These are phyloP conservation scores for Sclerotinia sclerotiorum DNA, from an alignment of 2,329 filamentous ascomycete genomes.

Conservation along the genomic window DNA sequence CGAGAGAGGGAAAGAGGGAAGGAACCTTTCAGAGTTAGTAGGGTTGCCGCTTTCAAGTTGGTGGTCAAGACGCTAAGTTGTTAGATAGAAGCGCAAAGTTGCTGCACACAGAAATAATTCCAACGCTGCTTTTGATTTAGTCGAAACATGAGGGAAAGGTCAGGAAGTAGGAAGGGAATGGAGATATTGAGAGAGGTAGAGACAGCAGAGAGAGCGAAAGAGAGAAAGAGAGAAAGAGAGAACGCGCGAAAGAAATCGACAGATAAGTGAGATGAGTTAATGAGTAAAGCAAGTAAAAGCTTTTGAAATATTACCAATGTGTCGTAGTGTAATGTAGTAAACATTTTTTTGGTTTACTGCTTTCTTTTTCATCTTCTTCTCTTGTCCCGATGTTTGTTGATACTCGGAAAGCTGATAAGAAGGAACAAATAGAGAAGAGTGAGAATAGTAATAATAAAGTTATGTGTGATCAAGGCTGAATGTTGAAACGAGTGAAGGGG, in stretches of 20 bases:
- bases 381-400: not conserved
- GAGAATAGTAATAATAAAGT: not conserved
- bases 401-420: not conserved
- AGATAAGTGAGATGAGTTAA: not conserved
- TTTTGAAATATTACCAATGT: not conserved
- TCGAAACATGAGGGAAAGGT: not conserved
- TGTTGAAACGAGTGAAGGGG: slow-evolving; percentile 12
- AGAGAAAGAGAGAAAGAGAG: not conserved
- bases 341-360: not conserved
- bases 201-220: not conserved
- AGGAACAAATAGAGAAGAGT: slow-evolving; percentile 2
- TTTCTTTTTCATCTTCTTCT: not conserved
- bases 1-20: slow-evolving; percentile 18
- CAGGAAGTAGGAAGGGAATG: not conserved
- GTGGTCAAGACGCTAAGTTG: slow-evolving; percentile 16
- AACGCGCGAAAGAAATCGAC: not conserved
- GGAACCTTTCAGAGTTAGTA: slow-evolving; percentile 21
- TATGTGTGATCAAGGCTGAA: slow-evolving; percentile 10
- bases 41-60: slow-evolving; percentile 23
- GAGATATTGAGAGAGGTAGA: not conserved
- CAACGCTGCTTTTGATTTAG: slow-evolving; percentile 19
- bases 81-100: slow-evolving; percentile 12
- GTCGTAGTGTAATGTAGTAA: not conserved
- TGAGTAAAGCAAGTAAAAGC: not conserved
- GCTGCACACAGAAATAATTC: slow-evolving; percentile 16